A percentile compares a stretch with the other conserved stretches of the same genome.
Conservation (phyloP, 1,139 yeast species). For the Saccharomyces pastorianus region DNA sequence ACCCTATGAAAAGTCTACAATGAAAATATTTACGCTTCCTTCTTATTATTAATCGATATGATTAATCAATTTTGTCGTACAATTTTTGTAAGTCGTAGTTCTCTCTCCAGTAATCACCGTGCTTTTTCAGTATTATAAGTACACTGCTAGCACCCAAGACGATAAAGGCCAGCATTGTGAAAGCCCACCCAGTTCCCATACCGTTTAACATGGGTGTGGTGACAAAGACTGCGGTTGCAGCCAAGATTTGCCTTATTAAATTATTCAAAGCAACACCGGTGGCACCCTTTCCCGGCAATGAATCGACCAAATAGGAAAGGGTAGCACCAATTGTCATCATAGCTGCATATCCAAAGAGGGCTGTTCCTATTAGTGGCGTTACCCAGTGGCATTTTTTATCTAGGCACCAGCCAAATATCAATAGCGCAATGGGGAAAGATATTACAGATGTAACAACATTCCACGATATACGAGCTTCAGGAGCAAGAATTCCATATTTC, state of each 20-base stretch:
- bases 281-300: conserved; percentile 82
- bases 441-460: conserved; percentile 60
- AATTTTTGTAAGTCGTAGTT: conserved; percentile 51
- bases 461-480: conserved; percentile 75
- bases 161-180: conserved; percentile 56
- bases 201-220: conserved; percentile 59
- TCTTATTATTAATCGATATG: neutral
- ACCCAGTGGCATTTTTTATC: conserved; percentile 64
- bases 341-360: conserved; percentile 71
- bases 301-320: conserved; percentile 73
- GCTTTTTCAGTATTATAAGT: conserved; percentile 44
- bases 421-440: conserved; percentile 54
- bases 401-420: conserved; percentile 79
- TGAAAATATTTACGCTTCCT: neutral
- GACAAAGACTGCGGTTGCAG: conserved; percentile 68
- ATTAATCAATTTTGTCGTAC: conserved; percentile 37
- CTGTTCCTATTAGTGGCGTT: conserved; percentile 69
- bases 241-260: conserved; percentile 61
- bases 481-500: conserved; percentile 57
- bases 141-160: conserved; percentile 40
- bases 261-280: conserved; percentile 83
- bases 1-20: neutral
- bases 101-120: conserved; percentile 59
- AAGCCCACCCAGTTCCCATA: conserved; percentile 65
- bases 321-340: conserved; percentile 81